These are phyloP conservation scores for Ascochyta clinopodiicola DNA, from an alignment of 2,329 filamentous ascomycete species.

Conservation along the genomic window DNA sequence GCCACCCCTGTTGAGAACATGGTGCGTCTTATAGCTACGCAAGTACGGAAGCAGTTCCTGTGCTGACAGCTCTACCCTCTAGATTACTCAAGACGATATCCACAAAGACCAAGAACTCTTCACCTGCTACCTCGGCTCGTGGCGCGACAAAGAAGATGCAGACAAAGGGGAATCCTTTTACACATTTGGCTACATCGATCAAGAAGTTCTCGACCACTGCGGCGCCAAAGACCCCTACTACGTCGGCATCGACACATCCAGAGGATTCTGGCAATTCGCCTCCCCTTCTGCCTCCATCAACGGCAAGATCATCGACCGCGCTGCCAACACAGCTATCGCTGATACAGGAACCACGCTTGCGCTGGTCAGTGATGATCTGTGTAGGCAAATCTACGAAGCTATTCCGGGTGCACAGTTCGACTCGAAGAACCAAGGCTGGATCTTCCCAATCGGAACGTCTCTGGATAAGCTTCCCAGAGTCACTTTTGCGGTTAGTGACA, in stretches of 20 bases:
- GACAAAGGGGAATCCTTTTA: conserved; percentile 64
- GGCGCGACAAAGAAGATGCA: conserved; percentile 55
- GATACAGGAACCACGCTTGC: conserved; percentile 76
- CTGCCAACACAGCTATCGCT: conserved; percentile 70
- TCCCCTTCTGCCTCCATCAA: conserved; percentile 65
- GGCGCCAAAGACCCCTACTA: conserved; percentile 65
- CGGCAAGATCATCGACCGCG: conserved; percentile 58
- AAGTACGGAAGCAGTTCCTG: too few relatives aligned
- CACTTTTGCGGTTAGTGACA: conserved; percentile 68
- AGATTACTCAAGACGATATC: conserved; percentile 62
- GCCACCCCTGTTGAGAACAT: conserved; percentile 66
- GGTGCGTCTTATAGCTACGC: background rate
- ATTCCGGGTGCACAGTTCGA: conserved; percentile 66
- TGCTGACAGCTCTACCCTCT: background rate
- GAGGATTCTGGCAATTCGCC: conserved; percentile 73
- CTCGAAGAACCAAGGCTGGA: conserved; percentile 64
- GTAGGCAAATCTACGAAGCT: conserved; percentile 66
- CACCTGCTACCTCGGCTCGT: conserved; percentile 67
- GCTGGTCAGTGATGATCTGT: conserved; percentile 67
- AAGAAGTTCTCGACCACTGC: conserved; percentile 63
- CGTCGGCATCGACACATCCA: conserved; percentile 66
- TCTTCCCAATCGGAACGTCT: conserved; percentile 64
- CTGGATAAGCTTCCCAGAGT: conserved; percentile 64
- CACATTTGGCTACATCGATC: conserved; percentile 75
- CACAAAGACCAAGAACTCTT: conserved; percentile 62